phyloP scores from a whole-genome alignment of 169 alveolate species.

The Eimeria maxima region DNA sequence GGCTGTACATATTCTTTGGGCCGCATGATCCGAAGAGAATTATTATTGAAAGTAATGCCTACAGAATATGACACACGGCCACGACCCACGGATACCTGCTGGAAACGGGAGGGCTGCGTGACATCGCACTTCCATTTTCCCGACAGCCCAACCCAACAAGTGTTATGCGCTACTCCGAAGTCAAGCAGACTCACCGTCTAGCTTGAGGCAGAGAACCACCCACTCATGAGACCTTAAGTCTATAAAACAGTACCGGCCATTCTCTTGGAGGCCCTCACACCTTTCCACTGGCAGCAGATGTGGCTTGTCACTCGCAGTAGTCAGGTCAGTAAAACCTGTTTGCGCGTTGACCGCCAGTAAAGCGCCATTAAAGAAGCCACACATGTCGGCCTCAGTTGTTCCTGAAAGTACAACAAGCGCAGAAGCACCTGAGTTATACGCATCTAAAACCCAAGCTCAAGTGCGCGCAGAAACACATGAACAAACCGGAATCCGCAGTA shows the following conservation, averaged over 20 bases:
- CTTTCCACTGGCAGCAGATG: constrained; percentile 83
- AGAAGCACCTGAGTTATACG: not conserved
- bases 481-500: not conserved
- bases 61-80: not conserved
- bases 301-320: constrained; percentile 70
- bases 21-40: constrained; percentile 88
- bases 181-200: constrained; percentile 87
- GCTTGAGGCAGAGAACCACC: constrained; percentile 90
- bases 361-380: constrained; percentile 85
- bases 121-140: not conserved
- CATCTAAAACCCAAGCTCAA: not conserved
- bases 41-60: constrained; percentile 90
- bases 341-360: constrained; percentile 83
- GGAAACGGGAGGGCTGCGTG: not conserved
- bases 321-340: constrained; percentile 73
- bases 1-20: constrained; percentile 92
- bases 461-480: not conserved
- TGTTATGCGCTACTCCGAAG: not conserved
- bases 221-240: constrained; percentile 90
- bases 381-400: constrained; percentile 83
- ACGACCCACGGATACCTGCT: constrained; percentile 9
- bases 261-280: constrained; percentile 83
- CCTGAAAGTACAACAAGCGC: constrained; percentile 64
- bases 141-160: not conserved
- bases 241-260: constrained; percentile 89